These are phyloP conservation scores for Melampsora larici-populina DNA, from an alignment of 1,284 basidiomycete genomes.

Conservation along the genomic window DNA sequence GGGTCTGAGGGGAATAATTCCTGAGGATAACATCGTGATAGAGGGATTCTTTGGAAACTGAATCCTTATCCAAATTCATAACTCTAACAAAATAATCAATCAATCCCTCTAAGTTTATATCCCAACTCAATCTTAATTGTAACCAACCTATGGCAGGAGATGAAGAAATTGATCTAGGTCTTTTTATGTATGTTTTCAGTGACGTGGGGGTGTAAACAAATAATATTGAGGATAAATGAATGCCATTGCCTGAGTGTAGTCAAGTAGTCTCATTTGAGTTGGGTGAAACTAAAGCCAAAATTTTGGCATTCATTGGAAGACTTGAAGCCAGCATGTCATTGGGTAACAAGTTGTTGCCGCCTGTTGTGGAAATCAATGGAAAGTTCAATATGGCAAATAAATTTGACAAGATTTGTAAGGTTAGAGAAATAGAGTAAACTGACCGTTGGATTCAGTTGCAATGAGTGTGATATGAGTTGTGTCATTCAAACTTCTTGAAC, in stretches of 20 bases:
- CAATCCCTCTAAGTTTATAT: not conserved
- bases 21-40: not conserved
- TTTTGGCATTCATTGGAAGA: not conserved
- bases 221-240: conserved; percentile 3
- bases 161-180: not conserved
- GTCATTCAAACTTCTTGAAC: conserved; percentile 23
- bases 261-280: not conserved
- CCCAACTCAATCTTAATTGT: not conserved
- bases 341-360: not conserved
- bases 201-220: not conserved
- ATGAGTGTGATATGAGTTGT: conserved; percentile 28
- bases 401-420: too few species aligned
- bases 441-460: conserved; percentile 6
- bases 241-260: not conserved
- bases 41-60: not conserved
- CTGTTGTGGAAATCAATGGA: too few species aligned
- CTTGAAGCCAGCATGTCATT: not conserved
- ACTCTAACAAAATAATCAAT: not conserved
- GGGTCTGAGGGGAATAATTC: not conserved
- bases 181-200: not conserved
- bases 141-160: not conserved
- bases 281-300: not conserved
- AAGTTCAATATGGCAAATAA: too few species aligned
- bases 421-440: not conserved
- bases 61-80: conserved; percentile 5